Percentiles rank a stretch among this genome's conserved stretches.
Conservation (phyloP, 1,284 basidiomycete species). For the Ceratobasidium sp. region DNA sequence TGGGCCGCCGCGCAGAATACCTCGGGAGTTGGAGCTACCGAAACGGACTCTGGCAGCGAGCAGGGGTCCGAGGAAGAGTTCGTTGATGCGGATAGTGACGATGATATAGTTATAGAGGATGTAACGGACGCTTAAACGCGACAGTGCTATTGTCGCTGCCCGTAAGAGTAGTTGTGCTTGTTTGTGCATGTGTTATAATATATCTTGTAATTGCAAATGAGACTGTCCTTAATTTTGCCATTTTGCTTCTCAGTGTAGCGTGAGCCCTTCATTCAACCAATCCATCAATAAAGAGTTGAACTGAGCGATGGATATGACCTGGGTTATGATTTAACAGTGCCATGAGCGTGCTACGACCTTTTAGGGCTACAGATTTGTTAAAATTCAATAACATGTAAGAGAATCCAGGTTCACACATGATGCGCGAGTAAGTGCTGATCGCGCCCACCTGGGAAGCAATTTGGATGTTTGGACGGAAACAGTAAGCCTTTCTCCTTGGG, state of each 20-base stretch:
- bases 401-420: neutral
- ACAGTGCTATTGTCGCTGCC: neutral
- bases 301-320: neutral
- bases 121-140: conserved; percentile 2
- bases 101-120: conserved; percentile 30
- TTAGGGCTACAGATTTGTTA: conserved; percentile 85
- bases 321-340: neutral
- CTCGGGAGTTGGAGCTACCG: neutral
- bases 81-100: conserved; percentile 19
- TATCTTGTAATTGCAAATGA: neutral
- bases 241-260: neutral
- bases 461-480: conserved; percentile 94
- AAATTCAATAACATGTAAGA: conserved; percentile 83
- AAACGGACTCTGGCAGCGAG: conserved; percentile 10
- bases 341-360: conserved; percentile 84
- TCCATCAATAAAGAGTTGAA: neutral
- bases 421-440: neutral
- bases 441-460: conserved; percentile 63
- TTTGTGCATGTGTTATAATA: neutral
- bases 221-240: neutral
- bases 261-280: neutral
- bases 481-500: conserved; percentile 54
- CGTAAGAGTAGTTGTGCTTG: neutral
- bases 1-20: conserved; percentile 30
- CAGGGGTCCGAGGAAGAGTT: conserved; percentile 24